Evolutionary conservation across 2,329 filamentous ascomycete genomes (phyloP), one percentile per base, ranked within the genome.

Genomic region (Verticillium albo-atrum): DNA sequence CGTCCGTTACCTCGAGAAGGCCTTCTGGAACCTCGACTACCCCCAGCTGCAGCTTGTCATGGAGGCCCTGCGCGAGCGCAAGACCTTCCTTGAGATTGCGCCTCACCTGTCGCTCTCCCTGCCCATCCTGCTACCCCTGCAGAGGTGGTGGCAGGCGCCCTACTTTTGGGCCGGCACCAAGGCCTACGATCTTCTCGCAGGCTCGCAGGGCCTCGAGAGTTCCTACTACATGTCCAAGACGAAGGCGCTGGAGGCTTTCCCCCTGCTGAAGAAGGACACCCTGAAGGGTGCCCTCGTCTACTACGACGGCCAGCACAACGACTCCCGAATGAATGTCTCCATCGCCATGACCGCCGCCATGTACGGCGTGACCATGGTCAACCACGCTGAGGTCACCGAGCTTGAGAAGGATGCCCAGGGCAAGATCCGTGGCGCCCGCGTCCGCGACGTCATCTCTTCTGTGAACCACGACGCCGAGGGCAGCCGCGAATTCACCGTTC

Each of bases 271-370:
- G 74, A 87, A 84, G 68, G 85, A 90, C 57, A 86, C 86, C 63
- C 77, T 94, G 17, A 83, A 92, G 57, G 90, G 91, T 65, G 90
- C 90, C 34, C 77, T 94, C 68, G 90, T 94, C 37, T 95, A 95
- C 81, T 94, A 94, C 71, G 89, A 95, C 76, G 90, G 90, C 63
- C 90, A 90, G 60, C 91, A 94, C 78, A 94, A 95, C 70, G 90
- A 95, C 71, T 92, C 90, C 27, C 86, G 90, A 63, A 95, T 94
- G 90, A 94, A 94, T 72, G 87, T 93, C 53, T 91, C 89, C 10
- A 81, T 95, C 55, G 90, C 89, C 25, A 87, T 92, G 79, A 94
- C 90, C 7, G 90, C 90, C 58, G 87, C 89, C 9, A 80, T 93
- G 35, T 93, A 93, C 70, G 91, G 91, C 60, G 87, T 88, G 54